Conservation (phyloP, 257 asterid genomes). For the Ligustrum vulgare region DNA sequence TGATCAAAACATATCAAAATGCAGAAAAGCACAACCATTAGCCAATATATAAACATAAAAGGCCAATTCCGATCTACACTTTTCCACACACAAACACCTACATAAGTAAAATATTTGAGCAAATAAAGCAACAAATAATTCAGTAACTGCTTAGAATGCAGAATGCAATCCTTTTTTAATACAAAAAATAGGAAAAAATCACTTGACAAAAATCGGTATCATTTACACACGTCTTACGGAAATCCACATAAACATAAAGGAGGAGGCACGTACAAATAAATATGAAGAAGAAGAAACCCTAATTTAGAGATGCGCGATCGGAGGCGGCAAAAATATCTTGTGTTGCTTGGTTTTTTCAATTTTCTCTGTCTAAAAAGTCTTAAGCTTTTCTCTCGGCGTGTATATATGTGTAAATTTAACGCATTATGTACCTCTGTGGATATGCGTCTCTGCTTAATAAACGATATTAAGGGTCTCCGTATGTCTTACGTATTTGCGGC, state of each 20-base stretch:
- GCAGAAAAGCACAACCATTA: neutral
- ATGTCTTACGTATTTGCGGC: neutral
- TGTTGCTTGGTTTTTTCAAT: neutral
- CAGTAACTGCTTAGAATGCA: neutral
- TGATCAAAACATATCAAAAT: neutral
- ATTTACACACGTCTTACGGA: neutral
- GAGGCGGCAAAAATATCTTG: conserved; percentile 24
- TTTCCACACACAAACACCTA: neutral
- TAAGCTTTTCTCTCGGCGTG: neutral
- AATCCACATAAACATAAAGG: neutral
- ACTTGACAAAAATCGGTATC: neutral
- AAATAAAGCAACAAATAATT: conserved; percentile 15
- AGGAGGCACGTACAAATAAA: neutral
- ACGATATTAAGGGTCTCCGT: conserved; percentile 10
- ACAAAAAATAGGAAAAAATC: neutral
- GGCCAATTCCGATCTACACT: neutral
- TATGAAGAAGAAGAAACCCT: conserved; percentile 22
- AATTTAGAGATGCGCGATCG: conserved; percentile 27
- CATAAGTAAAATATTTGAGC: neutral
- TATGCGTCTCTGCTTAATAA: conserved; percentile 21
- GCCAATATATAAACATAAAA: conserved; percentile 9
- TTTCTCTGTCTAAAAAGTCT: conserved; percentile 25
- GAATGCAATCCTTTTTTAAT: neutral
- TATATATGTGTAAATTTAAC: neutral
- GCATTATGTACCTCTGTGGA: neutral